Evolutionary conservation across 148 eudicot species (phyloP).

Genomic region (Persicaria maculosa): DNA sequence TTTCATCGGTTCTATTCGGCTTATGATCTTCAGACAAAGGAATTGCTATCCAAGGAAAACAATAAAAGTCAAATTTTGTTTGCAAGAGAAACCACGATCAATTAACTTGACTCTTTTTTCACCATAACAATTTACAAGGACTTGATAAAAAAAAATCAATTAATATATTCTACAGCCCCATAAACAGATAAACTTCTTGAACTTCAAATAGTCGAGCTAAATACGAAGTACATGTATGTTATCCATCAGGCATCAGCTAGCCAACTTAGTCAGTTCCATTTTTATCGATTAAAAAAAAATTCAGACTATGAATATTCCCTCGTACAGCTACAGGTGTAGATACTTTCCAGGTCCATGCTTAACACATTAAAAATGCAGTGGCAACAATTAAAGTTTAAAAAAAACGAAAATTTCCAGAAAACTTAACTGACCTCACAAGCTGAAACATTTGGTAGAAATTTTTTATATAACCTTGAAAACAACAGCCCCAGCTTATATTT

Average conservation of each 20-base stretch:
- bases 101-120: neutral
- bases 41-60: slow-evolving; percentile 51
- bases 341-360: neutral
- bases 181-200: no score
- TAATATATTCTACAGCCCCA: neutral
- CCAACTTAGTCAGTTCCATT: no score
- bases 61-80: slow-evolving; percentile 6
- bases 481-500: neutral
- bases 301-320: no score
- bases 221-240: no score
- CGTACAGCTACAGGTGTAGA: no score
- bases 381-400: no score
- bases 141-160: neutral
- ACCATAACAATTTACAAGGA: neutral
- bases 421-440: neutral
- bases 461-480: neutral
- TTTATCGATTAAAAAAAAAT: no score
- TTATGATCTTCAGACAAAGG: slow-evolving; percentile 97
- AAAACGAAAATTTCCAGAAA: no score
- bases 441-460: no score
- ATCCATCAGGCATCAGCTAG: no score
- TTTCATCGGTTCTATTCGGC: slow-evolving; percentile 90
- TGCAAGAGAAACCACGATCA: neutral
- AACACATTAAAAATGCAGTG: no score
- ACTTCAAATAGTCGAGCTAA: no score